A percentile compares a stretch with the other conserved stretches of the same genome.
These are phyloP conservation scores for Eucalyptus leucophloia DNA, from an alignment of 345 rosid species.

Conservation along the genomic window DNA sequence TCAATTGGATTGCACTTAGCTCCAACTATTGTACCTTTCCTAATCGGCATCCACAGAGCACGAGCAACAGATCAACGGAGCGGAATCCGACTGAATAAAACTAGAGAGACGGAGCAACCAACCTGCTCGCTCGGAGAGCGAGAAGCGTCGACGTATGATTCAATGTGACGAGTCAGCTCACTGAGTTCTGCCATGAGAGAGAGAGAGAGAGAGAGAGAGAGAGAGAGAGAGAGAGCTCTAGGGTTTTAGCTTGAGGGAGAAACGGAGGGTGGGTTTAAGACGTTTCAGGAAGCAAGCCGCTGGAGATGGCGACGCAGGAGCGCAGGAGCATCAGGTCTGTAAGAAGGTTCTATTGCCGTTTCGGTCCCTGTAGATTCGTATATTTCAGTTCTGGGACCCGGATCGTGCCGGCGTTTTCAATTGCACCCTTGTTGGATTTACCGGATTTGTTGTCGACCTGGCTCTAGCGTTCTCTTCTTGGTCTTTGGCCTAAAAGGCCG, in stretches of 20 bases:
- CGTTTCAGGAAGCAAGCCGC: background rate
- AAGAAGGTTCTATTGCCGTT: background rate
- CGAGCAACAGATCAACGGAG: background rate
- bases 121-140: constrained; percentile 56
- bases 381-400: background rate
- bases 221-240: background rate
- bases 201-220: background rate
- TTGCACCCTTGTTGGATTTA: background rate
- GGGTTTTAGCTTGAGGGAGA: background rate
- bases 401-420: background rate
- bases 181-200: constrained; percentile 31
- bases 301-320: background rate
- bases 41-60: background rate
- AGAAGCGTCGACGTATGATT: constrained; percentile 48
- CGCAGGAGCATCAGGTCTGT: background rate
- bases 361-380: background rate
- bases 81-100: background rate
- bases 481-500: background rate
- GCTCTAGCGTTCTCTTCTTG: background rate
- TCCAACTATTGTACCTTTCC: background rate
- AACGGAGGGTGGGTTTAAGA: background rate
- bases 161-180: constrained; percentile 45
- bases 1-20: background rate
- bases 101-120: background rate
- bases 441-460: background rate